Base-by-base conservation (phyloP, 2,329 filamentous ascomycete genomes). In the Fonsecaea pedrosoi region DNA sequence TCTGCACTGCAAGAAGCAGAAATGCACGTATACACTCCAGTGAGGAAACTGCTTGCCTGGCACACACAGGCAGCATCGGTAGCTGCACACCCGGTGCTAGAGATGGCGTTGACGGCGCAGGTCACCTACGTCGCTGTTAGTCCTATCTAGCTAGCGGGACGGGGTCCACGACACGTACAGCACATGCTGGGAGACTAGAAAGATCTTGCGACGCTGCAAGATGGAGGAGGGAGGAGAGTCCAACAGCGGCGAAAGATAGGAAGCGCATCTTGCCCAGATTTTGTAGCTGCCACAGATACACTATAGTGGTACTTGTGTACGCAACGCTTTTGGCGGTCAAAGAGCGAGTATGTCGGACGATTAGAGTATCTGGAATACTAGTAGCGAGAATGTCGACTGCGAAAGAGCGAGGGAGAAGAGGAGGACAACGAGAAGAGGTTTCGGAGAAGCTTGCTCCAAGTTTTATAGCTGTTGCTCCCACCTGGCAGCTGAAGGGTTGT, bases 51-150 rank as follows among this genome's bases (percentile, higher is more conserved):
- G 53, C 25, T 63, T 13, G 60, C 62, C 9, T 58, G 34, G 61
- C 69, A 70, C 58, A 70, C 60, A 30, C 69, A 70, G 7, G 32
- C 10, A 34, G 61, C 61, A 50, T 70, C 61, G 25, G 66, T 70
- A 34, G 62, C 38, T 18, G 60, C 25, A 50, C 69, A 70, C 48
- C 69, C 66, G n/a, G 69, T 70, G 18, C 18, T 38, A 30, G 61
- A 60, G 53, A 70, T 70, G 45, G 65, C 65, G 54, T 30, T 65
- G 21, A 62, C 21, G 10, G 65, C 65, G 35, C 68, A 70, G 21
- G 25, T 60, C 8, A 63, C 54, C 67, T 69, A 45, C 18, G 4
- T 13, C 25, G 38, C 12, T 15, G 21, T 66, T 10, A 62, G 42
- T 12, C 38, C 45, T 45, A 9, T 35, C 58, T 45, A 4, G 30